A percentile compares a stretch with the other conserved stretches of the same genome.
These are phyloP conservation scores for Leptosphaerulina australis DNA, from an alignment of 2,329 filamentous ascomycete species.

Conservation along the genomic window DNA sequence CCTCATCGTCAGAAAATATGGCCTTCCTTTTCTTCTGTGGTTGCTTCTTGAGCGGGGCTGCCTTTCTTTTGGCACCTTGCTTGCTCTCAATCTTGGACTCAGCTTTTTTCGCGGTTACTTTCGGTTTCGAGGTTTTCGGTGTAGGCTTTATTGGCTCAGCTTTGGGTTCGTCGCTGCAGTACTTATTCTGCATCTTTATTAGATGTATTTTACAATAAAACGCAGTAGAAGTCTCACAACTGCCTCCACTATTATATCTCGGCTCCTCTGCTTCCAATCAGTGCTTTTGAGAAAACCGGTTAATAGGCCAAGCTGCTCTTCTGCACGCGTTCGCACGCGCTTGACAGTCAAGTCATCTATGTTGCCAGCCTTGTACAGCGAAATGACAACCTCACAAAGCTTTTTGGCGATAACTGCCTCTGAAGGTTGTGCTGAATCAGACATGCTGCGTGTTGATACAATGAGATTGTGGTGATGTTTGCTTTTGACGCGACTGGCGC, in stretches of 20 bases:
- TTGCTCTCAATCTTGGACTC: slow-evolving; percentile 30
- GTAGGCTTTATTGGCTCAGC: slow-evolving; percentile 27
- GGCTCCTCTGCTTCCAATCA: slow-evolving; percentile 62
- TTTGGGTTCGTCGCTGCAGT: slow-evolving; percentile 35
- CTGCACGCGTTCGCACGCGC: slow-evolving; percentile 59
- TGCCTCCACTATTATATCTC: slow-evolving; percentile 34
- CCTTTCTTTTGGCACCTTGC: slow-evolving; percentile 42
- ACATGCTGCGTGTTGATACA: slow-evolving; percentile 37
- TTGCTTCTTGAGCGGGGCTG: slow-evolving; percentile 36
- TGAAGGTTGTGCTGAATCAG: slow-evolving; percentile 43
- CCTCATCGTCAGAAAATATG: slow-evolving; percentile 38
- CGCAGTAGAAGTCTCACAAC: slow-evolving; percentile 30
- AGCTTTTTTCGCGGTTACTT: slow-evolving; percentile 14
- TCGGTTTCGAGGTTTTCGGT: slow-evolving; percentile 6
- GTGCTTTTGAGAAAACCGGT: slow-evolving; percentile 62
- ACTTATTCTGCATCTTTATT: slow-evolving; percentile 31
- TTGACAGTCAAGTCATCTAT: slow-evolving; percentile 63
- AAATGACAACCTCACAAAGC: slow-evolving; percentile 51
- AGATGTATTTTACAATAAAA: background rate
- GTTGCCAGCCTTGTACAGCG: slow-evolving; percentile 50
- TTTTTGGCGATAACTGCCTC: slow-evolving; percentile 48
- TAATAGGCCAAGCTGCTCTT: slow-evolving; percentile 58
- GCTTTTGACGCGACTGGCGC: slow-evolving; percentile 15
- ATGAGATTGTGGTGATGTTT: slow-evolving; percentile 12
- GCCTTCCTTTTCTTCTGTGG: slow-evolving; percentile 42